Percentiles rank a stretch among this genome's conserved stretches.
These are phyloP conservation scores for Ustilago loliicola DNA, from an alignment of 1,284 basidiomycete genomes.

Conservation along the genomic window DNA sequence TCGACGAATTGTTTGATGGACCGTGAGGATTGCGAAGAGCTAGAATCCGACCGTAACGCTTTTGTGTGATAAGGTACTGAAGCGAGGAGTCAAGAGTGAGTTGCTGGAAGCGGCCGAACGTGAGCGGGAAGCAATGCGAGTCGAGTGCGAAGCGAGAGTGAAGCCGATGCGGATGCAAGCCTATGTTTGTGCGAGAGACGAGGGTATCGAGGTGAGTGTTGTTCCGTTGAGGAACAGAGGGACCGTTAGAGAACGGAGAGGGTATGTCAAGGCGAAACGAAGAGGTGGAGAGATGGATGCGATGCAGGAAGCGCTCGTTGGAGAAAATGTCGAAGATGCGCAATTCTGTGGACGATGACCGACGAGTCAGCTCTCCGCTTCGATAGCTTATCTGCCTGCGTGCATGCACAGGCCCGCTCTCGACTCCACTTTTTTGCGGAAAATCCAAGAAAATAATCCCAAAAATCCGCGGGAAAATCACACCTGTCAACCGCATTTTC, in stretches of 20 bases:
- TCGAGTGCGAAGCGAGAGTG: too few species aligned
- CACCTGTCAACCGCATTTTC: conserved; percentile 7
- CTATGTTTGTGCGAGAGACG: too few species aligned
- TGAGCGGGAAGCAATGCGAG: too few species aligned
- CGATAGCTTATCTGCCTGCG: neutral
- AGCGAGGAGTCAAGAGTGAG: too few species aligned
- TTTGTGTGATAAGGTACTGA: too few species aligned
- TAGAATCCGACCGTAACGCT: too few species aligned
- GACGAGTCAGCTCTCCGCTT: conserved; percentile 6
- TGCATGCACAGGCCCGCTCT: conserved; percentile 10
- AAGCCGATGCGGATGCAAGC: neutral
- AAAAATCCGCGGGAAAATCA: conserved; percentile 1
- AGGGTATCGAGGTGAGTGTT: too few species aligned
- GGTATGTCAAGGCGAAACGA: neutral
- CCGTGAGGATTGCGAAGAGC: too few species aligned
- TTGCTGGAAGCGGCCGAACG: too few species aligned
- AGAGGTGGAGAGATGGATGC: conserved; percentile 2
- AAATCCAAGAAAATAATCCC: conserved; percentile 3
- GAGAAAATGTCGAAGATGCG: neutral
- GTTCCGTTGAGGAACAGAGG: neutral
- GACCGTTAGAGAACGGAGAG: neutral
- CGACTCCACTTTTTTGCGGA: conserved; percentile 7
- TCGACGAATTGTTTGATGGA: too few species aligned
- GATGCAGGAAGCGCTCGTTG: neutral
- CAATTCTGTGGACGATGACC: neutral